These are phyloP conservation scores for Globisporangium perplexum DNA, from an alignment of 352 stramenopile genomes.

Conservation along the genomic window DNA sequence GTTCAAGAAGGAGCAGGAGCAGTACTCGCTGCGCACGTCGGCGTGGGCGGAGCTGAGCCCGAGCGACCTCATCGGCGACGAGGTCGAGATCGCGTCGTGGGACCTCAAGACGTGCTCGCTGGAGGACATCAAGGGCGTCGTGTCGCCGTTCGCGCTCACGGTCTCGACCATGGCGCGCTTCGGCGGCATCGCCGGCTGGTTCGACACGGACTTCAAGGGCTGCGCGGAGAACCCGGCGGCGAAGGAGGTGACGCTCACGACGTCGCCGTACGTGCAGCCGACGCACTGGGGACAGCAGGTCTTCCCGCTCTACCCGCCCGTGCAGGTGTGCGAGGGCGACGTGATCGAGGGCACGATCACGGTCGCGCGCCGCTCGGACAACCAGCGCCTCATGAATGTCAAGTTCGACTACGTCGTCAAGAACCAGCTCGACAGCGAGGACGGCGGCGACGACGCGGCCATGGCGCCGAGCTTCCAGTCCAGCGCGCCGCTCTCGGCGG, in stretches of 20 bases:
- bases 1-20: slow-evolving; percentile 86
- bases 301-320: slow-evolving; percentile 76
- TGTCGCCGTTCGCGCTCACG: slow-evolving; percentile 60
- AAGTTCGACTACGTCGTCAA: slow-evolving; percentile 79
- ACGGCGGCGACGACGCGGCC: slow-evolving; percentile 18
- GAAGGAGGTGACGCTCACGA: slow-evolving; percentile 86
- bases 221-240: slow-evolving; percentile 64
- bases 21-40: slow-evolving; percentile 84
- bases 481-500: slow-evolving; percentile 37
- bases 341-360: slow-evolving; percentile 58
- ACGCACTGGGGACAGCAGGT: slow-evolving; percentile 88
- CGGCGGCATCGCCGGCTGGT: slow-evolving; percentile 97
- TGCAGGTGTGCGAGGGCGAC: slow-evolving; percentile 82
- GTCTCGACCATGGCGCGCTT: slow-evolving; percentile 88
- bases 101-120: slow-evolving; percentile 83
- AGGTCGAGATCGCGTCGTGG: slow-evolving; percentile 74
- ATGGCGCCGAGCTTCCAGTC: slow-evolving; percentile 24
- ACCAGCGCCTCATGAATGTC: slow-evolving; percentile 88
- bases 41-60: slow-evolving; percentile 75
- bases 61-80: slow-evolving; percentile 77
- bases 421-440: slow-evolving; percentile 35
- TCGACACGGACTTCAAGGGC: slow-evolving; percentile 98
- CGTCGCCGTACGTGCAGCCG: slow-evolving; percentile 86
- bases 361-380: slow-evolving; percentile 76
- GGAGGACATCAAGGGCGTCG: slow-evolving; percentile 79